A percentile compares a stretch with the other conserved stretches of the same genome.
phyloP scores from a whole-genome alignment of 768 basidiomycete genomes.

The Auriscalpium vulgare region DNA sequence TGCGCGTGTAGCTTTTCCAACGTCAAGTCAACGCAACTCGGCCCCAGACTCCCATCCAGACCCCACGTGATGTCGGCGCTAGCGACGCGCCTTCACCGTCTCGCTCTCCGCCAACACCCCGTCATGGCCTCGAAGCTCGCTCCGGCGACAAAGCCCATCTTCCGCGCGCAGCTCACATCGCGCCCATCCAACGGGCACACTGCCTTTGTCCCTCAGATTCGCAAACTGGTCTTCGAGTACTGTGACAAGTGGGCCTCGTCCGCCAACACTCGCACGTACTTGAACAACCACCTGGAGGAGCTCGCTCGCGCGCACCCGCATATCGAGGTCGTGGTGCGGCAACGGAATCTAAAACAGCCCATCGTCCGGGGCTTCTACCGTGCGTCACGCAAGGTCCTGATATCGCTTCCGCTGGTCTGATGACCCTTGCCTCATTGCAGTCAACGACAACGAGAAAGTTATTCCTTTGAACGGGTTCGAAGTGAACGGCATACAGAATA shows the following conservation, averaged over 20 bases:
- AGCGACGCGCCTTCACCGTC: neutral
- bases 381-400: slow-evolving; percentile 25
- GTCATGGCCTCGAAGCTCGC: slow-evolving; percentile 27
- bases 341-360: slow-evolving; percentile 68
- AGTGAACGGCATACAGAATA: slow-evolving; percentile 64
- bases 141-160: slow-evolving; percentile 28
- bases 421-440: slow-evolving; percentile 32
- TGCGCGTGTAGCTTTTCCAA: neutral
- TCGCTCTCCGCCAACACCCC: neutral
- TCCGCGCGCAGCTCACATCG: slow-evolving; percentile 44
- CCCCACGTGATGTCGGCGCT: slow-evolving; percentile 3
- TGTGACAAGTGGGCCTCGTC: slow-evolving; percentile 81
- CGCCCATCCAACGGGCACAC: slow-evolving; percentile 66
- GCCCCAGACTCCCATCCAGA: slow-evolving; percentile 2
- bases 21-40: neutral
- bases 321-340: slow-evolving; percentile 77
- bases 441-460: slow-evolving; percentile 84
- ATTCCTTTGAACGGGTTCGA: slow-evolving; percentile 71
- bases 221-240: slow-evolving; percentile 85
- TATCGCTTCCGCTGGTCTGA: neutral
- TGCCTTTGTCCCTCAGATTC: slow-evolving; percentile 67
- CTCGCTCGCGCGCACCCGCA: slow-evolving; percentile 72
- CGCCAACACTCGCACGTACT: slow-evolving; percentile 57
- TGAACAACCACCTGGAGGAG: slow-evolving; percentile 52
- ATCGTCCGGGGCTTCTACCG: slow-evolving; percentile 80